These are phyloP conservation scores for Melaleuca quinquenervia DNA, from an alignment of 345 rosid species.

Conservation along the genomic window DNA sequence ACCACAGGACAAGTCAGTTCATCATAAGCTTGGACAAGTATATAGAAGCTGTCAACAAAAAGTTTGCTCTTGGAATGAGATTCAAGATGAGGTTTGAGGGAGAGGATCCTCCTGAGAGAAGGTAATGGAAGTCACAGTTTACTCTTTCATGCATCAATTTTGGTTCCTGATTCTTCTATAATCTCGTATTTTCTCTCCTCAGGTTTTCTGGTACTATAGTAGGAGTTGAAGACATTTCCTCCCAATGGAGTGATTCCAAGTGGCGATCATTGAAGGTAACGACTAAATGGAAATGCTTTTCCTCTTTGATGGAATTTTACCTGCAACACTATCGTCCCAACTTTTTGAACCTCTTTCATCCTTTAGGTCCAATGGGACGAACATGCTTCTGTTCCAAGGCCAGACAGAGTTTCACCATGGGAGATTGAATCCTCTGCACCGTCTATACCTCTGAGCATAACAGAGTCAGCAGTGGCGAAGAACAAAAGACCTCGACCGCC, in stretches of 20 bases:
- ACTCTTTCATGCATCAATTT: background rate
- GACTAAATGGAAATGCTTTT: background rate
- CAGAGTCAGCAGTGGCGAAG: slow-evolving; percentile 33
- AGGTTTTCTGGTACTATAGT: slow-evolving; percentile 88
- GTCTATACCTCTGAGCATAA: slow-evolving; percentile 26
- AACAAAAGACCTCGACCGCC: slow-evolving; percentile 66
- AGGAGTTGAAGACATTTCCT: slow-evolving; percentile 70
- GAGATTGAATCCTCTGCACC: slow-evolving; percentile 65
- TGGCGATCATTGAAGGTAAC: slow-evolving; percentile 77
- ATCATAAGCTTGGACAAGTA: slow-evolving; percentile 72
- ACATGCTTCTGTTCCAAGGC: slow-evolving; percentile 65
- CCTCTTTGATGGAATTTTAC: background rate
- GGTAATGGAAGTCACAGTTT: slow-evolving; percentile 23
- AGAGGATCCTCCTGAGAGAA: slow-evolving; percentile 81
- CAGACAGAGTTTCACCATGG: slow-evolving; percentile 94
- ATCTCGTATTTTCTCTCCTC: background rate
- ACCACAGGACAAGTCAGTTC: slow-evolving; percentile 75
- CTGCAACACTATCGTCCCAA: background rate
- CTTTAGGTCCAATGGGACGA: slow-evolving; percentile 93
- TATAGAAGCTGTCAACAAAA: slow-evolving; percentile 46
- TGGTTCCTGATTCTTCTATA: background rate
- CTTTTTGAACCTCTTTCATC: background rate
- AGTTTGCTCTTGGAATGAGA: slow-evolving; percentile 67
- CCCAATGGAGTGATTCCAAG: slow-evolving; percentile 65
- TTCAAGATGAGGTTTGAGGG: slow-evolving; percentile 92